A percentile compares a stretch with the other conserved stretches of the same genome.
Conservation (phyloP, 2,329 filamentous ascomycete genomes). For the Phyllosticta citribraziliensis region DNA sequence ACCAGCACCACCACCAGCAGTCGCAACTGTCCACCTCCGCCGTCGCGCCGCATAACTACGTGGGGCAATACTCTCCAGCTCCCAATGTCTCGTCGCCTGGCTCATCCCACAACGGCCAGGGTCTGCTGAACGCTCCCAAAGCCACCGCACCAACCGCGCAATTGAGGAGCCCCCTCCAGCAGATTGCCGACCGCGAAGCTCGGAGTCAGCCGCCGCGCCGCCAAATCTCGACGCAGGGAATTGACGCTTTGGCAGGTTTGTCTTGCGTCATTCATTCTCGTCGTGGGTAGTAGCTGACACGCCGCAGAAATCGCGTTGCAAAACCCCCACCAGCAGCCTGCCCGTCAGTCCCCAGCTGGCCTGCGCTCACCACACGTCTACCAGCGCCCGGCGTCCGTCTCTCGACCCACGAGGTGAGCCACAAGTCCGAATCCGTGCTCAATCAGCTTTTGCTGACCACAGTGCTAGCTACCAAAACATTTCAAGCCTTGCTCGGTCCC, state of each 20-base stretch:
- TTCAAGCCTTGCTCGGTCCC: constrained; percentile 26
- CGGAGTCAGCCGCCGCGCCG: constrained; percentile 26
- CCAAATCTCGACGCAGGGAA: constrained; percentile 35
- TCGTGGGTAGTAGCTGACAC: not conserved
- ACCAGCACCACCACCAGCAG: not conserved
- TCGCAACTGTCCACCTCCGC: not conserved
- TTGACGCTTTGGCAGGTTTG: constrained; percentile 40
- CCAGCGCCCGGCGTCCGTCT: constrained; percentile 25
- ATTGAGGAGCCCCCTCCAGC: constrained; percentile 10
- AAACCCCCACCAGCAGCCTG: constrained; percentile 36
- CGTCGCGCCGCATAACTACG: constrained; percentile 1
- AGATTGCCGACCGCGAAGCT: constrained; percentile 19
- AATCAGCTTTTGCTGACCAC: not conserved
- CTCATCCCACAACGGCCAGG: constrained; percentile 7
- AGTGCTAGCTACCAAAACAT: constrained; percentile 13
- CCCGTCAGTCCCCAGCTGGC: constrained; percentile 25
- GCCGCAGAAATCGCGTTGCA: constrained; percentile 30
- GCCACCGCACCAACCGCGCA: constrained; percentile 9
- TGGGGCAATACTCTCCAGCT: not conserved
- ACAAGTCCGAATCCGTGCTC: not conserved
- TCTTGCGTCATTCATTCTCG: constrained; percentile 1
- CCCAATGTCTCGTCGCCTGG: constrained; percentile 4
- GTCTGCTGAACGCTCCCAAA: constrained; percentile 6
- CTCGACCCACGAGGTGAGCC: not conserved
- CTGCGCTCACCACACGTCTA: constrained; percentile 15